Evolutionary conservation across 176 grass and related monocot species (phyloP), one percentile per base, ranked within the genome.

Genomic region (Themeda triandra): DNA sequence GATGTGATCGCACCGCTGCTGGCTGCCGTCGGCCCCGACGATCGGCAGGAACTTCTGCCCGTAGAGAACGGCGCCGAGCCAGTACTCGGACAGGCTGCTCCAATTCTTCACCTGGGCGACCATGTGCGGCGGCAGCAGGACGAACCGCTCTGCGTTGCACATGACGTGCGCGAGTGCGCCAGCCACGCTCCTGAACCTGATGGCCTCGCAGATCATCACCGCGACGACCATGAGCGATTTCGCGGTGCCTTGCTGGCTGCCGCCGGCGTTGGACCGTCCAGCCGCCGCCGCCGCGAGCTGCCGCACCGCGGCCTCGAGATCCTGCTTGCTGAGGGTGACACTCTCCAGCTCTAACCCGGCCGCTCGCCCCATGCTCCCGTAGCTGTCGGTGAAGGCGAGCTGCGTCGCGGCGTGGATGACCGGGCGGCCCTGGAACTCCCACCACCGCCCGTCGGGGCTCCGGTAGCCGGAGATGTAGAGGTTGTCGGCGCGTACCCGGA

Each of bases 181-280:
- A 29, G 45, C 72, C 21, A 76, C 29, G 63, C 86, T 82, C 86
- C 79, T 69, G 63, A 87, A 87, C 72, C 79, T 60, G 79, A 87
- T 15, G 48, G 86, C 86, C 9, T 82, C 79, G 12, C 63, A 37
- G 6, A 82, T 14, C 79, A 77, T 87, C 79, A 87, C 28, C 3
- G 71, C 29, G 28, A 76, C 82, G 36, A 18, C 21, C 79, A 87
- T 69, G 28, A 82, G 46, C 3, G 85, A 87, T 4, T 44, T 80
- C 2, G 70, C 85, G 2, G 2, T 62, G 10, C 45, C 28, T 63
- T 76, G 2, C 45, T 35, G 11, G 13, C 19, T 41, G 6, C 45
- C 17, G 45, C 45, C 3, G 45, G 70, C 33, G n/a, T 4, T 65
- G 58, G 56, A 10, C 25, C 48, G 4, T 53, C 49, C 49, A 53